Conservation (phyloP, 306 rosid species). For the Quercus robur region DNA sequence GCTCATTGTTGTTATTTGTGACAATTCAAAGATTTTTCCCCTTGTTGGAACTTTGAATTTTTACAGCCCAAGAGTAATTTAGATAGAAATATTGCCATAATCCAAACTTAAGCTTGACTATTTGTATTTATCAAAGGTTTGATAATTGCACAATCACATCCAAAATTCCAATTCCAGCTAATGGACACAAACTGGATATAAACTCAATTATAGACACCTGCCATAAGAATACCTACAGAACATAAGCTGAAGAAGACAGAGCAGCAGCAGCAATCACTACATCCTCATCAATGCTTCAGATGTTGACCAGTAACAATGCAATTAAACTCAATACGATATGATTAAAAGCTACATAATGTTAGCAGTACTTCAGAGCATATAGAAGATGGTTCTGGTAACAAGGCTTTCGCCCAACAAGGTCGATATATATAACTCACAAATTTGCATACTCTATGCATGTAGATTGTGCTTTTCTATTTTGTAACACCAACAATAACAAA, state of each 20-base stretch:
- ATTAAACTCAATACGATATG: neutral
- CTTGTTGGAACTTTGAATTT: neutral
- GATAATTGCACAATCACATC: neutral
- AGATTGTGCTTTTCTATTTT: neutral
- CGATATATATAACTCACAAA: neutral
- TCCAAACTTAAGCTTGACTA: neutral
- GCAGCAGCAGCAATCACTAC: slow-evolving; percentile 96
- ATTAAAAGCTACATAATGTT: neutral
- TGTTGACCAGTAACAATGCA: slow-evolving; percentile 64
- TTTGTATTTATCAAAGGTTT: slow-evolving; percentile 1
- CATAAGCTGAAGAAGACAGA: slow-evolving; percentile 96
- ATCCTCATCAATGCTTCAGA: slow-evolving; percentile 92
- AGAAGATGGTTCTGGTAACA: neutral
- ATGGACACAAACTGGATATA: neutral
- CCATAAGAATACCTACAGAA: slow-evolving; percentile 69
- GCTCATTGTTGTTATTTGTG: neutral
- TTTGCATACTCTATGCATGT: neutral
- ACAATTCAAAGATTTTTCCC: neutral
- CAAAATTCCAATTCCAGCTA: neutral
- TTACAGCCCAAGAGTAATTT: neutral
- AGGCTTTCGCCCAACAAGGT: neutral
- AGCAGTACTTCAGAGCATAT: neutral
- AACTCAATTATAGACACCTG: neutral
- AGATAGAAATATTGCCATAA: neutral
- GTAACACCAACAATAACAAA: too few relatives aligned